A percentile compares a stretch with the other conserved stretches of the same genome.
Evolutionary conservation across 148 eudicot species (phyloP).

Genomic region (Rhododendron kiyosumense): DNA sequence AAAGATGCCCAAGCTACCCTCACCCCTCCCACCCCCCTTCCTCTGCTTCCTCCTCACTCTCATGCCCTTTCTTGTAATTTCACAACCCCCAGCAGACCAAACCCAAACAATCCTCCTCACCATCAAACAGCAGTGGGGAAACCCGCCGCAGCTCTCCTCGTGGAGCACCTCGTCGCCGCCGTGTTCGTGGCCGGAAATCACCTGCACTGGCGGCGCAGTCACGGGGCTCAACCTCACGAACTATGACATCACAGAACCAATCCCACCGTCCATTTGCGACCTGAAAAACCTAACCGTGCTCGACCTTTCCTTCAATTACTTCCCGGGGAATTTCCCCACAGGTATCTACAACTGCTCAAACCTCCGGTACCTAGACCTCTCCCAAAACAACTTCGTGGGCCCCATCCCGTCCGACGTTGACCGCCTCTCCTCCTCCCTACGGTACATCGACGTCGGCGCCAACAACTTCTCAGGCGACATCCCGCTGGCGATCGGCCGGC

Average conservation of each 20-base stretch:
- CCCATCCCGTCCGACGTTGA: slow-evolving; percentile 47
- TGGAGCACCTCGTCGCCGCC: slow-evolving; percentile 55
- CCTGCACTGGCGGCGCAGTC: slow-evolving; percentile 39
- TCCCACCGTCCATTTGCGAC: slow-evolving; percentile 57
- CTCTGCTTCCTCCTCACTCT: slow-evolving; percentile 18
- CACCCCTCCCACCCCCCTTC: slow-evolving; percentile 1
- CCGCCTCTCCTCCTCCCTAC: slow-evolving; percentile 40
- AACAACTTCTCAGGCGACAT: slow-evolving; percentile 71
- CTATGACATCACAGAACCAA: slow-evolving; percentile 11
- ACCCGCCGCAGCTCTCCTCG: slow-evolving; percentile 29
- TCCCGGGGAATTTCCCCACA: slow-evolving; percentile 47
- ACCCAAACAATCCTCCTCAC: slow-evolving; percentile 27
- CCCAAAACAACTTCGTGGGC: slow-evolving; percentile 53
- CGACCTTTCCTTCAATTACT: slow-evolving; percentile 36
- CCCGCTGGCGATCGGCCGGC: slow-evolving; percentile 26
- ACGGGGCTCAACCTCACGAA: slow-evolving; percentile 24
- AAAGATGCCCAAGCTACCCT: slow-evolving; percentile 5
- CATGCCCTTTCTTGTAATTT: slow-evolving; percentile 51
- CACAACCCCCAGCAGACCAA: slow-evolving; percentile 39
- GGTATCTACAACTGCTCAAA: slow-evolving; percentile 44
- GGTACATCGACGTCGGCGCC: slow-evolving; percentile 34
- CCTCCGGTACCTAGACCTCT: slow-evolving; percentile 39
- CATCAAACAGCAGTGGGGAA: slow-evolving; percentile 45
- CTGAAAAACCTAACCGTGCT: slow-evolving; percentile 39
- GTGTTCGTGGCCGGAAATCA: slow-evolving; percentile 62